A percentile compares a stretch with the other conserved stretches of the same genome.
Conservation (phyloP, 768 basidiomycete genomes). For the Lactarius indigo region DNA sequence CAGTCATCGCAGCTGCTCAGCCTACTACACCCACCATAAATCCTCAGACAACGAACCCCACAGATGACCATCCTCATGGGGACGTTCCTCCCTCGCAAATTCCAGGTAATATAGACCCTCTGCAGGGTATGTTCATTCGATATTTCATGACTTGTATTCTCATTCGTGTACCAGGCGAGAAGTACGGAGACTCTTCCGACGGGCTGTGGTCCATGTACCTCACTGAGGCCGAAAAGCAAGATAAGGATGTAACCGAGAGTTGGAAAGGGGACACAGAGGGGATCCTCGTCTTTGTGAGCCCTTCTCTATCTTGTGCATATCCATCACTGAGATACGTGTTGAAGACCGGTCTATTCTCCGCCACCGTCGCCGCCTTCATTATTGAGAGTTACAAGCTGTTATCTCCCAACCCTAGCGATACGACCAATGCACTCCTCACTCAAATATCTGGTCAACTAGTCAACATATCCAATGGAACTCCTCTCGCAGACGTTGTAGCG, state of each 20-base stretch:
- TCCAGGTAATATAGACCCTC: neutral
- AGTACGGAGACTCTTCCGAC: neutral
- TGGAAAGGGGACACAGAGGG: neutral
- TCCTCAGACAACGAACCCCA: neutral
- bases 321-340: too few relatives aligned
- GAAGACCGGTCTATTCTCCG: neutral
- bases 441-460: constrained; percentile 6
- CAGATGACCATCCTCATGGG: neutral
- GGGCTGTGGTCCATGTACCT: neutral
- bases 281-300: neutral
- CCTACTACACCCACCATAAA: neutral
- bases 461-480: neutral
- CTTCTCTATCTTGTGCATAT: neutral
- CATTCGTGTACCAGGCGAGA: neutral
- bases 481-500: neutral
- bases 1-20: neutral
- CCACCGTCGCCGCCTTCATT: constrained; percentile 3
- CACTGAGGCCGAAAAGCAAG: neutral
- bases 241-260: neutral
- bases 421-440: neutral
- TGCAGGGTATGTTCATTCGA: neutral
- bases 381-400: neutral
- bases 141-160: neutral
- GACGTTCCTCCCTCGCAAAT: neutral
- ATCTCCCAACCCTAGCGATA: too few relatives aligned